phyloP scores from a whole-genome alignment of 2,329 filamentous ascomycete genomes.

The Cytospora piceae region DNA sequence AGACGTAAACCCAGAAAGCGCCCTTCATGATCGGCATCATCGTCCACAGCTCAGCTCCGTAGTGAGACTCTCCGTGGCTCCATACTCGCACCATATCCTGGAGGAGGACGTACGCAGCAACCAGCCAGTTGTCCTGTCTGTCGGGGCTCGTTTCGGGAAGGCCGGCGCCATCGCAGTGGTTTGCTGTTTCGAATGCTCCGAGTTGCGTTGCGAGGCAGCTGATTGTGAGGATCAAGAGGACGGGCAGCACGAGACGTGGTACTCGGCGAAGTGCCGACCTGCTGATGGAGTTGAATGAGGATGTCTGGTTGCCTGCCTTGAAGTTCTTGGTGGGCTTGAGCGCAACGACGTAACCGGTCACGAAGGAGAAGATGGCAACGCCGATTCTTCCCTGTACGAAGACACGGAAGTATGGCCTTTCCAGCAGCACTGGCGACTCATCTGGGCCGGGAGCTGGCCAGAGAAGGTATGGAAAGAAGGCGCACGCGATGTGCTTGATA shows the following conservation, averaged over 20 bases:
- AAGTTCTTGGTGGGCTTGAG: constrained; percentile 29
- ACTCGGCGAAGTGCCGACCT: constrained; percentile 30
- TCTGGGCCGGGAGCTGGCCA: constrained; percentile 27
- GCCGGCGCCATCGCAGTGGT: constrained; percentile 27
- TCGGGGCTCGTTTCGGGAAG: constrained; percentile 28
- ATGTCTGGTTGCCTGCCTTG: constrained; percentile 27
- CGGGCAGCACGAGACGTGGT: constrained; percentile 28
- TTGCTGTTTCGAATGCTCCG: constrained; percentile 27
- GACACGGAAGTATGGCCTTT: constrained; percentile 28
- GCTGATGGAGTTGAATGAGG: constrained; percentile 30
- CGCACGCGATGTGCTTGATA: constrained; percentile 28
- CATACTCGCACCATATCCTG: constrained; percentile 29
- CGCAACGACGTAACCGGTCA: constrained; percentile 29
- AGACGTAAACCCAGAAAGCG: constrained; percentile 30
- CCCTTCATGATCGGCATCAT: constrained; percentile 32
- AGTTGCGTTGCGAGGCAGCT: constrained; percentile 29
- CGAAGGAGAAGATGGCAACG: constrained; percentile 31
- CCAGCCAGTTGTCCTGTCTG: constrained; percentile 23
- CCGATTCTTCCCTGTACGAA: constrained; percentile 30
- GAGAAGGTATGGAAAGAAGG: constrained; percentile 29
- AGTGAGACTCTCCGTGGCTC: constrained; percentile 26
- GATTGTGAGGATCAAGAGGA: constrained; percentile 26
- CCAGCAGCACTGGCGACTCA: constrained; percentile 22
- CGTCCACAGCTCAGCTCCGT: constrained; percentile 31
- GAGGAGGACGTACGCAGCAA: constrained; percentile 22